Conservation (phyloP, 352 stramenopile genomes). For the Pythium rishiriense region DNA sequence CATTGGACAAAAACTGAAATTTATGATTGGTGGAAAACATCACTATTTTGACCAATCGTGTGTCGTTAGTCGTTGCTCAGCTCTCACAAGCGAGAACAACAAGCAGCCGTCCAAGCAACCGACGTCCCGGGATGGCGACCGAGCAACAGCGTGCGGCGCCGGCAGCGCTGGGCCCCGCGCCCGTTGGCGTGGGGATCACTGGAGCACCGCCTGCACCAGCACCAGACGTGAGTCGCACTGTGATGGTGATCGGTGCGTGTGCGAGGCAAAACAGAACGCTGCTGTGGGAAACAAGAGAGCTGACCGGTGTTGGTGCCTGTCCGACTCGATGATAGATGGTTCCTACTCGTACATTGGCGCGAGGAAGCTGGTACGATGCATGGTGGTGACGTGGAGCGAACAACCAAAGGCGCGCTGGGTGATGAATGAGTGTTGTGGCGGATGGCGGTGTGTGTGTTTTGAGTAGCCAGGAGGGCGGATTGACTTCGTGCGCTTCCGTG, state of each 20-base stretch:
- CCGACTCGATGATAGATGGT: constrained; percentile 15
- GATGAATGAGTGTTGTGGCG: neutral
- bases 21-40: neutral
- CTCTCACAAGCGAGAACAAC: no score
- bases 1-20: constrained; percentile 15
- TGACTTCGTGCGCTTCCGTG: constrained; percentile 71
- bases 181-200: neutral
- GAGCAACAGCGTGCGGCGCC: constrained; percentile 11
- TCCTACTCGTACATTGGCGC: constrained; percentile 23
- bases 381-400: neutral
- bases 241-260: constrained; percentile 66
- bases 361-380: constrained; percentile 6
- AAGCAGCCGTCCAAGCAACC: neutral
- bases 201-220: neutral
- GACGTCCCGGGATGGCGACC: constrained; percentile 14
- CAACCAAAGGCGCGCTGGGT: neutral
- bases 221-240: constrained; percentile 39
- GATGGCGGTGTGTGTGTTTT: neutral
- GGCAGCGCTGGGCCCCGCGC: neutral
- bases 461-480: constrained; percentile 50
- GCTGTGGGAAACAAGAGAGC: neutral
- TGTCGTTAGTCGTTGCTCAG: no score
- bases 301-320: constrained; percentile 8
- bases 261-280: neutral
- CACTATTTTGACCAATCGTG: constrained; percentile 9